Percentiles rank a stretch among this genome's conserved stretches.
phyloP scores from a whole-genome alignment of 306 rosid genomes.

The Boehmeria nivea region DNA sequence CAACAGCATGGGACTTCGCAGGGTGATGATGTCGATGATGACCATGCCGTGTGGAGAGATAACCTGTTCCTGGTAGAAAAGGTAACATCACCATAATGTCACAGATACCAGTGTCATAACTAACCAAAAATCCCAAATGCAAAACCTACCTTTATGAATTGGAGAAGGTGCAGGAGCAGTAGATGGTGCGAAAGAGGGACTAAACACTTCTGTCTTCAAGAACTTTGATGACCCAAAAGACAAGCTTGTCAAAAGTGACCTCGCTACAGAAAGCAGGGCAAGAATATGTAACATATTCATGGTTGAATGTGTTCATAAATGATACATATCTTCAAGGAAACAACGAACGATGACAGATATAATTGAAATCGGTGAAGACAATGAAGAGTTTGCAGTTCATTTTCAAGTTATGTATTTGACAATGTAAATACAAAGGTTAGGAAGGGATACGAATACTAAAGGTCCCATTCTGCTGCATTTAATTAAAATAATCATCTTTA shows the following conservation, averaged over 20 bases:
- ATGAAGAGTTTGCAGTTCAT: background rate
- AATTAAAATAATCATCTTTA: constrained; percentile 22
- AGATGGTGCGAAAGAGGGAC: constrained; percentile 34
- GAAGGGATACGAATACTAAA: constrained; percentile 1
- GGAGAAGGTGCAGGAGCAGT: constrained; percentile 57
- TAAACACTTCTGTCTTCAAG: constrained; percentile 26
- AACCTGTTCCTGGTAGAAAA: constrained; percentile 38
- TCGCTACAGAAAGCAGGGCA: constrained; percentile 43
- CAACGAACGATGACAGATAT: too few species aligned
- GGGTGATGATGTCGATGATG: constrained; percentile 36
- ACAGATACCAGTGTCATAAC: background rate
- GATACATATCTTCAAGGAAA: too few species aligned
- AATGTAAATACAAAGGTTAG: background rate
- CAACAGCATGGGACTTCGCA: constrained; percentile 32
- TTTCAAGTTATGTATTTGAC: background rate
- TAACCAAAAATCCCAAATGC: background rate
- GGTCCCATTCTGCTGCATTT: background rate
- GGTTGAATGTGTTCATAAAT: background rate
- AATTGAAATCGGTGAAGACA: constrained; percentile 8
- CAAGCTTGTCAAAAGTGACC: constrained; percentile 36
- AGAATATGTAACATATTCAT: constrained; percentile 8
- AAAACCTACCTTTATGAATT: constrained; percentile 38
- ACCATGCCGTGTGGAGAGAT: constrained; percentile 26
- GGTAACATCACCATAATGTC: constrained; percentile 17
- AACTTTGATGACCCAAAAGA: constrained; percentile 40